Evolutionary conservation across 805 yeast genomes (phyloP), one percentile per base, ranked within the genome.

Genomic region (Cyberlindnera suaveolens): DNA sequence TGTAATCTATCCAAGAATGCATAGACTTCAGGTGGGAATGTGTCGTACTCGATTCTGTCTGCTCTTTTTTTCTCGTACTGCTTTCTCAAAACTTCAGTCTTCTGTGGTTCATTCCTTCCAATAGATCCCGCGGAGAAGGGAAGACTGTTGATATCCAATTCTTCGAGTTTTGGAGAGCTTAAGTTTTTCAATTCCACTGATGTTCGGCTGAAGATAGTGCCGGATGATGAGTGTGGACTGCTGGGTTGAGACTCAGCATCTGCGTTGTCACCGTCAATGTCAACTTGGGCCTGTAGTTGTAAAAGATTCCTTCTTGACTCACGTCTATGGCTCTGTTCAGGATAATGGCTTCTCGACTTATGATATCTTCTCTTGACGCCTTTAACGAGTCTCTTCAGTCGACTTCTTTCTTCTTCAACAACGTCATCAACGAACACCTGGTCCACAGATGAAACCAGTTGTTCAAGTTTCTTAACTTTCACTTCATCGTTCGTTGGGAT

Each of bases 121-220:
- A 56, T 45, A 1, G 50, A 50, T 3, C 48, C 48, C 2, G 60
- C 59, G 3, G 59, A 51, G 39, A 51, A 54, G 10, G 58, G 60
- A 2, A 54, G 15, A 6, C 23, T 36, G n/a, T 41, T 38, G 1
- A 46, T 30, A 23, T 47, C 51, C 1, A 48, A 30, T 1, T 40
- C 51, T 1, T 31, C 34, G 13, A 38, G 14, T 13, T 18, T 33
- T 4, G 41, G 27, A 9, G 45, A 31, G 13, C 27, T 44, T 43
- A 23, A 17, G 4, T 34, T 5, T 11, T 39, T 35, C 16, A 41
- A 15, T 11, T 48, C 50, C 3, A 27, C 43, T 5, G 38, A 18
- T 3, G 31, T 15, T 19, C 50, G 31, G 34, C 47, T 41, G 30
- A 36, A 41, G 13, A 27, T 23, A 6, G 39, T 38, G 9, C 32